Base-by-base conservation (phyloP, 2,329 filamentous ascomycete genomes). In the Tolypocladium ophioglossoides region DNA sequence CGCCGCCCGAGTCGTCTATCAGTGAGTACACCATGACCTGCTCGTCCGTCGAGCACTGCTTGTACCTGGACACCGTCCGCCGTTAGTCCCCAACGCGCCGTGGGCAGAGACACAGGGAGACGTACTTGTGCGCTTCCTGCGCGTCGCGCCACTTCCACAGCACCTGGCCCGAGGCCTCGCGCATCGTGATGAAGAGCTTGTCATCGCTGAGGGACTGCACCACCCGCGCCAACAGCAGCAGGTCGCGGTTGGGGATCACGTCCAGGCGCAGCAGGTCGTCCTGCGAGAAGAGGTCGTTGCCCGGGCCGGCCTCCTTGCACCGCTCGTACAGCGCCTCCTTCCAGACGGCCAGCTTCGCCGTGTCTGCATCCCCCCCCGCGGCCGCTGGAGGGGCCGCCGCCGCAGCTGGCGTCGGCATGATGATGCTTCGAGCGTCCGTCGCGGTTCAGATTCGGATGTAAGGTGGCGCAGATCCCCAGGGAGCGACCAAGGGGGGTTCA, bases 1-100 rank as follows among this genome's bases (percentile, higher is more conserved):
- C 87, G 59, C 83, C 81, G 59, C 87, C 89, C 34, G 88, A 85
- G 62, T 89, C 86, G 71, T 97, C 92, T 66, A 99, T 92, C 62
- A 89, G 82, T 60, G 85, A 83, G 78, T 95, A 97, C 30, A 97
- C 87, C 66, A 96, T 79, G 65, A 84, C 82, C 71, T 86, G 81
- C 62, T 97, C 92, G 64, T 92, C 83, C 56, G 82, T 81, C 49
- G 75, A 72, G 58, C 83, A 78, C 56, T 75, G 74, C 59, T 78
- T 79, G 68, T 83, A 84, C 62, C 80, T 84, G 58, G 10, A 16
- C n/a, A 12, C 12, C n/a, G 16, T 11, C 24, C 2, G 5, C 4
- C 24, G 44, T 47, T 12, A 47, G 44, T 14, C 8, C 18, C 22
- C 7, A 7, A 7, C 22, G 16, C 24, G 9, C 9, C 41, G 22